These are phyloP conservation scores for Daphne laureola DNA, from an alignment of 441 rosid genomes.

Conservation along the genomic window DNA sequence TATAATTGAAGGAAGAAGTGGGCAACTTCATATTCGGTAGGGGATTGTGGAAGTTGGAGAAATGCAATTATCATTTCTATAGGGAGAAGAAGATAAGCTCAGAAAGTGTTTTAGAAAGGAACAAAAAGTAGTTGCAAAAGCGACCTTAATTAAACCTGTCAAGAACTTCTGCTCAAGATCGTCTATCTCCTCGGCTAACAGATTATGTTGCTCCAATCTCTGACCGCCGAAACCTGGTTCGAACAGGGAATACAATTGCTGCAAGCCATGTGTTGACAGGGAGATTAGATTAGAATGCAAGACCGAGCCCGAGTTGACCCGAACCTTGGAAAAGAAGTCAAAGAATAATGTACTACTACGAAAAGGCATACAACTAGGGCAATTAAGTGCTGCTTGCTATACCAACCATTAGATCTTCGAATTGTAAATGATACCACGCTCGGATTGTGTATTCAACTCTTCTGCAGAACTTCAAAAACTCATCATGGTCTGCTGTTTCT, in stretches of 20 bases:
- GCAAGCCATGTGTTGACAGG: conserved; percentile 8
- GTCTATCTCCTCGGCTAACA: conserved; percentile 55
- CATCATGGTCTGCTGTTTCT: conserved; percentile 38
- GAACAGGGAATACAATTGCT: conserved; percentile 71
- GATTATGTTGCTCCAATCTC: conserved; percentile 59
- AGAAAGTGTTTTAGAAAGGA: too few species aligned
- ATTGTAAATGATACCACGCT: conserved; percentile 77
- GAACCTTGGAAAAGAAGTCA: neutral
- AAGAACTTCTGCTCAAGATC: conserved; percentile 57
- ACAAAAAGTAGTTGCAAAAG: conserved; percentile 9
- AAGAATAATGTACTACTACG: neutral
- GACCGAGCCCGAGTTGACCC: neutral
- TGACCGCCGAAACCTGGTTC: conserved; percentile 63
- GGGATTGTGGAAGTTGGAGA: neutral
- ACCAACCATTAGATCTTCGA: conserved; percentile 91
- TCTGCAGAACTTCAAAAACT: conserved; percentile 72
- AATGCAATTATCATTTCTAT: neutral
- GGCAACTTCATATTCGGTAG: neutral
- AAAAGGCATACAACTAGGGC: neutral
- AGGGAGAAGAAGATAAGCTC: neutral
- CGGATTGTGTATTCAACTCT: conserved; percentile 76
- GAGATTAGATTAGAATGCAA: neutral
- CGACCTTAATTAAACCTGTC: conserved; percentile 48
- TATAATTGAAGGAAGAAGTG: neutral
- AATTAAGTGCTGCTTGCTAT: neutral